Evolutionary conservation across 345 rosid species (phyloP), one percentile per base, ranked within the genome.

Genomic region (Eutrema japonicum): DNA sequence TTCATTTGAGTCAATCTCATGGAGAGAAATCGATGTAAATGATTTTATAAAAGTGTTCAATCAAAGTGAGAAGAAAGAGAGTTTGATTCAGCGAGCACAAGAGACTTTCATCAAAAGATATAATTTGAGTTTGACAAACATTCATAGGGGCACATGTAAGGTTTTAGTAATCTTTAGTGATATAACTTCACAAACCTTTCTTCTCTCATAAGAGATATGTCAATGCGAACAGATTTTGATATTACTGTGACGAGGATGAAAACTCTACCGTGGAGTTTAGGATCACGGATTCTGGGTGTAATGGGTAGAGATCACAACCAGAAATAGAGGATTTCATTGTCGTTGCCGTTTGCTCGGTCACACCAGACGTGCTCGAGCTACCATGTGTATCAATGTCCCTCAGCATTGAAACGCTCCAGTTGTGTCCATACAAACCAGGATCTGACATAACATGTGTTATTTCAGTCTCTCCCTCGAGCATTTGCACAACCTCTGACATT

Each of bases 401-500:
- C 42, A 65, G 43, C 33, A 76, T 71, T 48, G 73, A 68, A 40
- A 69, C 59, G 66, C 76, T 59, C 50, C 11, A 68, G 66, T 71
- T 37, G 37, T 74, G 80, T 46, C 63, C 64, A 33, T 78, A 76
- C 4, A 67, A 32, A 30, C n/a, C 56, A 22, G 73, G 66, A 47
- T 76, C 79, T 0, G 77, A 72, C 11, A 73, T 22, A 8, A 53
- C 14, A 38, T 76, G 71, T 1, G 56, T 72, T 14, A 79, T 49
- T 5, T 22, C 29, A 0, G 22, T 47, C 26, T 43, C 57, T 51
- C 83, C 83, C 63, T 78, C 82, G 2, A 82, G 77, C 84, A 80
- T 85, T 8, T 42, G 42, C 33, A 78, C 77, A 4, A 26, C 85
- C 18, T 71, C 75, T 3, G 88, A 64, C 88, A 84, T 82, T 0